Base-by-base conservation (phyloP, 768 basidiomycete genomes). In the Boletus bicolor region DNA sequence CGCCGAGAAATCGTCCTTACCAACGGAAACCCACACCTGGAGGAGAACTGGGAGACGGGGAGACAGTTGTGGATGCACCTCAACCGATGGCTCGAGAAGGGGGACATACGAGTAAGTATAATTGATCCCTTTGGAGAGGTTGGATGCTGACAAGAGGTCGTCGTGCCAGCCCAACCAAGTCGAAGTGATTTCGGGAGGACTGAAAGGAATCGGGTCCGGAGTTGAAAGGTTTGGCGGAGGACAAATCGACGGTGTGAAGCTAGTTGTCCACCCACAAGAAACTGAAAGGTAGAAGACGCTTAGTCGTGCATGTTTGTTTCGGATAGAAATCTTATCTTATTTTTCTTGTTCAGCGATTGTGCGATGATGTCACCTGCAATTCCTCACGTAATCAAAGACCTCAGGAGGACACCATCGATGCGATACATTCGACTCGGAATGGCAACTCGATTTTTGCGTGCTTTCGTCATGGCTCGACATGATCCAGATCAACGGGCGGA, bases 261-360 rank as follows among this genome's bases (percentile, higher is more conserved):
- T 82, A 37, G 70, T 81, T 49, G 71, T 67, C 53, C 71, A 61
- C 46, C 79, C 79, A 8, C 73, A 75, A 62, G 79, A 79, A 47
- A 78, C 75, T 9, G 68, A 72, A 70, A 68, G 68, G 68, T 69
- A 69, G 68, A 64, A 60, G 24, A 46, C 41, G 44, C 61, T 57
- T 64, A 52, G 66, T 55, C 50, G 60, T 26, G 53, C 55, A 56
- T 44, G 47, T 35, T 43, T 58, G 34, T 66, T 42, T 61, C 42
- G 55, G 28, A 64, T 70, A 70, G 68, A 56, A 53, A 57, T 64
- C 64, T 65, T 60, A 55, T 54, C 55, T 57, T 64, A 53, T 56
- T 52, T 54, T 52, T 55, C 57, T 44, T 41, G 55, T 57, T 61
- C 59, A 69, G 68, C 19, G 68, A 64, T 26, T 59, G 54, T 55